Conservation (phyloP, 352 stramenopile genomes). For the Phytophthora meadii region DNA sequence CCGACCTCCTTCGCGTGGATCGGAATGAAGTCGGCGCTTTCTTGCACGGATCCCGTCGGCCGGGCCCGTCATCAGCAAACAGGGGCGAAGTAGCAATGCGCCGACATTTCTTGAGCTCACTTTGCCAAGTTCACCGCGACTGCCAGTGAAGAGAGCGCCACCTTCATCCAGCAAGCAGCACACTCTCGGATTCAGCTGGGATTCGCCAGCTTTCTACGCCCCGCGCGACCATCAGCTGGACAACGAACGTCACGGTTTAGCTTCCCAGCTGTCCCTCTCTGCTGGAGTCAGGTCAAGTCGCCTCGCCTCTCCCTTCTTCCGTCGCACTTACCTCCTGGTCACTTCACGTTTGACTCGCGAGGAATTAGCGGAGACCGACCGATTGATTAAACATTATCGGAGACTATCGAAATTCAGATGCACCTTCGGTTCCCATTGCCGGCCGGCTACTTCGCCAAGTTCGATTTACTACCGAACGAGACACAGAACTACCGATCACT, state of each 20-base stretch:
- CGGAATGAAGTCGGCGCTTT: slow-evolving; percentile 29
- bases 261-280: slow-evolving; percentile 35
- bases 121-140: slow-evolving; percentile 27
- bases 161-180: slow-evolving; percentile 16
- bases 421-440: slow-evolving; percentile 77
- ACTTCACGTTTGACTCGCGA: slow-evolving; percentile 41
- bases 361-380: slow-evolving; percentile 17
- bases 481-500: slow-evolving; percentile 55
- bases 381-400: slow-evolving; percentile 11
- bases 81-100: slow-evolving; percentile 16
- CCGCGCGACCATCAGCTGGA: slow-evolving; percentile 14
- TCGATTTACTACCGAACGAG: slow-evolving; percentile 68
- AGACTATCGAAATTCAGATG: slow-evolving; percentile 33
- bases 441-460: slow-evolving; percentile 73
- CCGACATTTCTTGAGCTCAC: slow-evolving; percentile 24
- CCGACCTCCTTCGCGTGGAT: slow-evolving; percentile 12
- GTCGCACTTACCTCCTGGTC: slow-evolving; percentile 14
- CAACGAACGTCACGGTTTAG: slow-evolving; percentile 10
- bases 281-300: slow-evolving; percentile 29
- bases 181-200: slow-evolving; percentile 23
- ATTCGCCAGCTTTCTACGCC: slow-evolving; percentile 30
- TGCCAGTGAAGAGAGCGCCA: slow-evolving; percentile 25
- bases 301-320: slow-evolving; percentile 25
- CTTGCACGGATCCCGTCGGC: slow-evolving; percentile 29
- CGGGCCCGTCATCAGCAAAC: slow-evolving; percentile 30